These are phyloP conservation scores for Xylariales sp. DNA, from an alignment of 2,329 filamentous ascomycete species.

Conservation along the genomic window DNA sequence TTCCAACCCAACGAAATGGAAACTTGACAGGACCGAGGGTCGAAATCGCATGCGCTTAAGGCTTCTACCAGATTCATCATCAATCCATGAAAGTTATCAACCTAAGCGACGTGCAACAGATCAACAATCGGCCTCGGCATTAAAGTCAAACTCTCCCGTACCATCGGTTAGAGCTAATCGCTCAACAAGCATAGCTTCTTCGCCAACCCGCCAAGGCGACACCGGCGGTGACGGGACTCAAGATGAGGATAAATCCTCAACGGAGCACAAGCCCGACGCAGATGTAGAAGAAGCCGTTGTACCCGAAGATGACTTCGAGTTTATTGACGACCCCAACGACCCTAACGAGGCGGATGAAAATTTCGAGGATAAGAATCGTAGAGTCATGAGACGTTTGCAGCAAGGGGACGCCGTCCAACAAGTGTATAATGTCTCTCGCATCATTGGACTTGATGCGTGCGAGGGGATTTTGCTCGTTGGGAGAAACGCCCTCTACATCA, in stretches of 20 bases:
- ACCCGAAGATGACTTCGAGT: slow-evolving; percentile 92
- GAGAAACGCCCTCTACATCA: slow-evolving; percentile 90
- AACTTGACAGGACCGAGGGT: slow-evolving; percentile 93
- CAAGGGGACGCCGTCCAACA: slow-evolving; percentile 92
- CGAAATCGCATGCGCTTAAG: slow-evolving; percentile 94
- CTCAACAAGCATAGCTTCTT: slow-evolving; percentile 39
- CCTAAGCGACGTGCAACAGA: slow-evolving; percentile 78
- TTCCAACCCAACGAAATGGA: slow-evolving; percentile 77
- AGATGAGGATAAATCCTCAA: slow-evolving; percentile 36
- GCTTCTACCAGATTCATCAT: slow-evolving; percentile 80
- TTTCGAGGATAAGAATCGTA: slow-evolving; percentile 97
- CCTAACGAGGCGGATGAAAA: slow-evolving; percentile 78
- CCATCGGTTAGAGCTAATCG: slow-evolving; percentile 30
- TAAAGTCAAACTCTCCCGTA: slow-evolving; percentile 49
- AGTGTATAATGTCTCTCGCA: slow-evolving; percentile 94
- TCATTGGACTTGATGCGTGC: slow-evolving; percentile 91
- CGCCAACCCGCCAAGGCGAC: slow-evolving; percentile 39
- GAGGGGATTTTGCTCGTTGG: slow-evolving; percentile 95
- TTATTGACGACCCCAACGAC: slow-evolving; percentile 92
- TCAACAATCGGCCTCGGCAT: slow-evolving; percentile 50
- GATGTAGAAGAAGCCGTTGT: slow-evolving; percentile 50
- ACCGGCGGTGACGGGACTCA: slow-evolving; percentile 38
- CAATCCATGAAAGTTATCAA: slow-evolving; percentile 78
- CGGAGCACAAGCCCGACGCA: slow-evolving; percentile 45
- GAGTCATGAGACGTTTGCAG: slow-evolving; percentile 94